A percentile compares a stretch with the other conserved stretches of the same genome.
Evolutionary conservation across 495 filamentous ascomycete species (phyloP).

Genomic region (Rhizodiscina lignyota): DNA sequence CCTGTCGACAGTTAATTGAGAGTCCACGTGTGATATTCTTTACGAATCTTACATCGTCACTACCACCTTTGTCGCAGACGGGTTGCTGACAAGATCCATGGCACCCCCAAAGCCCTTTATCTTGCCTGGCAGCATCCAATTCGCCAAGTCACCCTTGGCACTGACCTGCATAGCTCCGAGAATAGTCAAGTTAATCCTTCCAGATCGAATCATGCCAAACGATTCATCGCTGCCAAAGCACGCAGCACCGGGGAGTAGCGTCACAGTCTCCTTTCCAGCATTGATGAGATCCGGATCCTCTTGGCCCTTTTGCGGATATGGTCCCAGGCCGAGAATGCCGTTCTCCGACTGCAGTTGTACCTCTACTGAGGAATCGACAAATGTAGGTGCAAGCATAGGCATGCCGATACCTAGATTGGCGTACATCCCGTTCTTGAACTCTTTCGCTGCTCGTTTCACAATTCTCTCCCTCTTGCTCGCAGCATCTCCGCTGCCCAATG

Average conservation of each 20-base stretch:
- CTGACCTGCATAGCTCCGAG: constrained; percentile 43
- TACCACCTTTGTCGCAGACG: constrained; percentile 42
- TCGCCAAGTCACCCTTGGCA: constrained; percentile 39
- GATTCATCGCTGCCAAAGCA: constrained; percentile 42
- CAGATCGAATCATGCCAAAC: constrained; percentile 45
- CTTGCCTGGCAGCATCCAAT: constrained; percentile 49
- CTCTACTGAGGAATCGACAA: constrained; percentile 32
- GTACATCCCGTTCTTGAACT: constrained; percentile 47
- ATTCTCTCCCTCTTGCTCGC: constrained; percentile 35
- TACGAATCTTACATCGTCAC: no score
- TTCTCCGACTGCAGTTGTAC: constrained; percentile 42
- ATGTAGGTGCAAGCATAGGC: constrained; percentile 35
- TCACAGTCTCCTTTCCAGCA: constrained; percentile 46
- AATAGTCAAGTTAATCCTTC: constrained; percentile 43
- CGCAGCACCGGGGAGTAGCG: constrained; percentile 35
- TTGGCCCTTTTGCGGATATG: constrained; percentile 35
- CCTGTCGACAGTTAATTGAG: no score
- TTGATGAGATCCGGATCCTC: constrained; percentile 46
- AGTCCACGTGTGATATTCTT: no score
- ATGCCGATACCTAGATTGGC: constrained; percentile 53
- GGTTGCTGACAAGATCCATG: constrained; percentile 46
- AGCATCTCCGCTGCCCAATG: constrained; percentile 17
- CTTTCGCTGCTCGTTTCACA: constrained; percentile 40
- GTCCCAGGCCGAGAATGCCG: constrained; percentile 44
- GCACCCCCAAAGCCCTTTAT: constrained; percentile 49